A percentile compares a stretch with the other conserved stretches of the same genome.
Conservation (phyloP, 1,284 basidiomycete genomes). For the Trichosporon sp. region DNA sequence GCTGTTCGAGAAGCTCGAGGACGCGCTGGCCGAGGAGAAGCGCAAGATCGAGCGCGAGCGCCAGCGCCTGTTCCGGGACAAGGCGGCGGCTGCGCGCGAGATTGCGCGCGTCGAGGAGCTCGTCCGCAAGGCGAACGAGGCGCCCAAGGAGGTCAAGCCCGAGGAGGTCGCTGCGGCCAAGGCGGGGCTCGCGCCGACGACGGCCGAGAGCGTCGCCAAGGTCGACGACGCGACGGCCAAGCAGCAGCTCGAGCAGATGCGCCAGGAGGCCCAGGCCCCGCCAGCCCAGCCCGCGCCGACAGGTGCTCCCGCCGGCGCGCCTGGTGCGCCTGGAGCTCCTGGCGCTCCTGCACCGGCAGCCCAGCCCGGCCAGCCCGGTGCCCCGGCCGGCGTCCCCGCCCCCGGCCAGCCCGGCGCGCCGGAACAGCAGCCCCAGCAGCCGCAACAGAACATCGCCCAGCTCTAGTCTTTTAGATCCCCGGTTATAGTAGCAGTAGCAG, state of each 20-base stretch:
- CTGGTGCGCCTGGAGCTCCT: neutral
- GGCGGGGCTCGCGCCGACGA: constrained; percentile 15
- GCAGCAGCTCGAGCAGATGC: neutral
- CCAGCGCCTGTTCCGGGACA: constrained; percentile 47
- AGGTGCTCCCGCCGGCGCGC: no score
- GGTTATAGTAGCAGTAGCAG: neutral
- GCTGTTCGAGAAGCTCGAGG: constrained; percentile 87
- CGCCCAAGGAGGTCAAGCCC: constrained; percentile 7
- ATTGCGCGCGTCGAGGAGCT: constrained; percentile 41
- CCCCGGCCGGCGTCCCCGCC: no score
- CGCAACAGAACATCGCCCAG: constrained; percentile 12
- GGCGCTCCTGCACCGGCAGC: neutral
- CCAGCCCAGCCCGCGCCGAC: neutral
- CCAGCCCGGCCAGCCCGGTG: neutral
- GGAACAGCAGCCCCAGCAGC: neutral
- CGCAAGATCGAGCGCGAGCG: constrained; percentile 46
- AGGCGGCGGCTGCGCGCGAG: constrained; percentile 36
- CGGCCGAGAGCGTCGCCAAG: constrained; percentile 12
- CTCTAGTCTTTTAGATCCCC: constrained; percentile 8
- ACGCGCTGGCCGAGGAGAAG: constrained; percentile 76
- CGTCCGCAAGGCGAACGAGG: constrained; percentile 33
- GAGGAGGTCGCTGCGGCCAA: constrained; percentile 11
- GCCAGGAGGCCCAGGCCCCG: neutral
- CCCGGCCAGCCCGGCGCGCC: neutral
- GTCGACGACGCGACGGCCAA: constrained; percentile 1